Base-by-base conservation (phyloP, 2,329 filamentous ascomycete genomes). In the Seiridium cupressi region DNA sequence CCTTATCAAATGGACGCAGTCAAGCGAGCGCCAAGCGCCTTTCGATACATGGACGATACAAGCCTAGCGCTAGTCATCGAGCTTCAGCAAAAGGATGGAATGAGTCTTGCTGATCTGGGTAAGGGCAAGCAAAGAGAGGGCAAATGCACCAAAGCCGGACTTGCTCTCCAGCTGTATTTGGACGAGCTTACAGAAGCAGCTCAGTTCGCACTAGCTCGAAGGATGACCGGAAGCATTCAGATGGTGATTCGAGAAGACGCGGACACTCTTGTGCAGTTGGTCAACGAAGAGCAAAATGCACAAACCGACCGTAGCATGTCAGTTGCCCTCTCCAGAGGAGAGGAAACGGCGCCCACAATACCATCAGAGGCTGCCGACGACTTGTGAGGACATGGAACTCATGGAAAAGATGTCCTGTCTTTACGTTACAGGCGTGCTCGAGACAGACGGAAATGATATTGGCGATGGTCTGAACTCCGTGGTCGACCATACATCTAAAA, bases 211-310 rank as follows among this genome's bases (percentile, higher is more conserved):
- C 59, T 57, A 10, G 68, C 69, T 55, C 55, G 60, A 32, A 56
- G 61, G 51, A 69, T 69, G 64, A 61, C 64, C 8, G 65, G 47
- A 38, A 69, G 69, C 54, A 61, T 68, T 9, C 62, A 66, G 18
- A 5, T 35, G 4, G 66, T 68, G 7, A 58, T 67, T 8, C 64
- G 62, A 26, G 13, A 44, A 4, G 69, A 70, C 48, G 57, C 46
- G 5, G 46, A 63, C 32, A 58, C 60, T 7, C 55, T 68, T 18
- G 26, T 51, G 11, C 60, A 63, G 49, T 59, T 51, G 3, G 46
- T 65, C 26, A 54, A 44, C 8, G 59, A 64, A 13, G 63, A 69
- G 36, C 55, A 56, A 3, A 36, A 59, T 18, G 62, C 61, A 10
- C 44, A 44, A 44, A 48, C 49, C 47, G 65, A 66, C 32, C 63